A percentile compares a stretch with the other conserved stretches of the same genome.
These are phyloP conservation scores for Penicillium maclennaniae DNA, from an alignment of 495 filamentous ascomycete genomes.

Conservation along the genomic window DNA sequence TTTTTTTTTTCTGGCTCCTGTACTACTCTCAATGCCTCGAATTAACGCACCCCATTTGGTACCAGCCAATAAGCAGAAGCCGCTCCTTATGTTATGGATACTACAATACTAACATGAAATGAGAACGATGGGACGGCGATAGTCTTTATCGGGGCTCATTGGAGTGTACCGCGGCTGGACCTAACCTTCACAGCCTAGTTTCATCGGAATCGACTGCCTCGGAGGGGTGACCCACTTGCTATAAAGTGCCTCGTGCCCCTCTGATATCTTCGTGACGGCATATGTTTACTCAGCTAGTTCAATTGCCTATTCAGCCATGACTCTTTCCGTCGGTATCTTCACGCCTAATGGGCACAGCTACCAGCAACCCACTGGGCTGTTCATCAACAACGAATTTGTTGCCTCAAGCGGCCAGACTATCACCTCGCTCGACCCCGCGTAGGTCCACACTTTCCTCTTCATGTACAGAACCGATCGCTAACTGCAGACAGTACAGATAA, in stretches of 20 bases:
- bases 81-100: too few species aligned
- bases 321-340: conserved; percentile 58
- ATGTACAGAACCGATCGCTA: not conserved
- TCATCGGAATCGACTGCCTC: not conserved
- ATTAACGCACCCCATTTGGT: too few species aligned
- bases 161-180: not conserved
- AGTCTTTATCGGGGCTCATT: not conserved
- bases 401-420: conserved; percentile 69
- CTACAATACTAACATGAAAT: not conserved
- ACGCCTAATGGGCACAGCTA: conserved; percentile 86
- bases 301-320: not conserved
- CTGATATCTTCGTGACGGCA: not conserved
- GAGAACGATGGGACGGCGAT: not conserved
- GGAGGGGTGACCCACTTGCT: not conserved
- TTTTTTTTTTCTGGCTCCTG: too few species aligned
- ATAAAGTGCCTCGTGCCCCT: not conserved
- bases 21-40: too few species aligned
- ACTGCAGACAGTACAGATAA: conserved; percentile 73
- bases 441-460: conserved; percentile 3
- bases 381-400: conserved; percentile 95
- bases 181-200: conserved; percentile 1
- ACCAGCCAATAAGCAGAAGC: too few species aligned
- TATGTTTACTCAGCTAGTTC: not conserved
- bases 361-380: conserved; percentile 75
- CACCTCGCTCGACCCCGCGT: conserved; percentile 68